phyloP scores from a whole-genome alignment of 1,284 basidiomycete genomes.

The Trichosporon asahii region DNA sequence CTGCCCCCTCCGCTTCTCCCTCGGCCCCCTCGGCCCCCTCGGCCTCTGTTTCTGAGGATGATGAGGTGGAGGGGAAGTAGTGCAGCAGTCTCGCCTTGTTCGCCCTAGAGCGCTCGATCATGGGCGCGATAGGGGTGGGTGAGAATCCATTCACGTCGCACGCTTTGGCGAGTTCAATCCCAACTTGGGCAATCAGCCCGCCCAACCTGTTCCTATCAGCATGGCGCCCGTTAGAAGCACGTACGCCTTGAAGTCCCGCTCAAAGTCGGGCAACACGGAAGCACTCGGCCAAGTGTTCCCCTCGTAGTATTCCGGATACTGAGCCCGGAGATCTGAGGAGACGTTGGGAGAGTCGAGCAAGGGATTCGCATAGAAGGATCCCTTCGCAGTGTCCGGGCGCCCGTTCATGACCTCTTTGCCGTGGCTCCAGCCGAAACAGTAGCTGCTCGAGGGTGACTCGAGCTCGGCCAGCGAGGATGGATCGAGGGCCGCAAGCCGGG shows the following conservation, averaged over 20 bases:
- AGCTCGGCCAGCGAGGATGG: conserved; percentile 57
- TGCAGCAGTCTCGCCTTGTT: conserved; percentile 74
- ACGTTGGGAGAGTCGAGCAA: conserved; percentile 64
- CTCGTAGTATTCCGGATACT: conserved; percentile 62
- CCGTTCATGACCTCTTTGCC: conserved; percentile 97
- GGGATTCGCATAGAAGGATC: conserved; percentile 89
- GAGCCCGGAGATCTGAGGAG: conserved; percentile 55
- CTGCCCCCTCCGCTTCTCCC: too few species aligned
- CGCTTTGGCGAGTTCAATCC: conserved; percentile 70
- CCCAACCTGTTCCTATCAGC: conserved; percentile 39
- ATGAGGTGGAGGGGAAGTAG: conserved; percentile 66
- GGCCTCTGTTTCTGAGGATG: too few species aligned
- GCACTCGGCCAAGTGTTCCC: conserved; percentile 63
- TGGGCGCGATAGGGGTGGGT: conserved; percentile 35
- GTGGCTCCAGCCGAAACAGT: conserved; percentile 81
- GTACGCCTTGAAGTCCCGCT: conserved; percentile 78
- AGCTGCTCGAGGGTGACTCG: conserved; percentile 24
- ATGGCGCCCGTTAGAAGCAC: conserved; percentile 18
- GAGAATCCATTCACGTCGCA: conserved; percentile 83
- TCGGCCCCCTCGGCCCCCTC: too few species aligned
- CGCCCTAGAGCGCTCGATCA: conserved; percentile 46
- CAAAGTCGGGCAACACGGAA: conserved; percentile 62
- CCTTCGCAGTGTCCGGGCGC: conserved; percentile 70
- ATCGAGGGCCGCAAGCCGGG: conserved; percentile 68
- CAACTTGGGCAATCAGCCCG: conserved; percentile 74